Evolutionary conservation across 495 filamentous ascomycete species (phyloP).

Genomic region (Bacidia gigantensis): DNA sequence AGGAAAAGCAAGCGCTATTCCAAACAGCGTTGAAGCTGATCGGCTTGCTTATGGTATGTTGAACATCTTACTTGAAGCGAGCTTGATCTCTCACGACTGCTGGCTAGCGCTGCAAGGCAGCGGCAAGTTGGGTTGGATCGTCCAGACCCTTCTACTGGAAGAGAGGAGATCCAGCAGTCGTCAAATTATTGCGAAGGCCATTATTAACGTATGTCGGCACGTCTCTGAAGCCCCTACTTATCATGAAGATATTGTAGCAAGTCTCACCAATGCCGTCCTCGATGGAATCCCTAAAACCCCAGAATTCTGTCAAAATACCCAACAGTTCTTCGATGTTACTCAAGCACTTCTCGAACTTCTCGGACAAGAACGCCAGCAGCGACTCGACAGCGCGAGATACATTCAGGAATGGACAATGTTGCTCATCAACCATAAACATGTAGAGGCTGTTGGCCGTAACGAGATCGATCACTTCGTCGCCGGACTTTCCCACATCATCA

Average conservation of each 20-base stretch:
- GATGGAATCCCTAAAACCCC: conserved; percentile 33
- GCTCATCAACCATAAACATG: conserved; percentile 38
- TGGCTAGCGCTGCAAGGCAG: conserved; percentile 43
- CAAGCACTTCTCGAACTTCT: conserved; percentile 41
- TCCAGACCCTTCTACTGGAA: conserved; percentile 26
- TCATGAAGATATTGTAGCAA: conserved; percentile 36
- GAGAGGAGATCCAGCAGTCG: conserved; percentile 28
- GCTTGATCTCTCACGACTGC: conserved; percentile 41
- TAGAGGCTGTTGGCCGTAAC: conserved; percentile 41
- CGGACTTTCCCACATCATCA: conserved; percentile 34
- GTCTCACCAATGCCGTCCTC: conserved; percentile 27
- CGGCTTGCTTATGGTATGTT: conserved; percentile 40
- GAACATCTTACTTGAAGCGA: conserved; percentile 50
- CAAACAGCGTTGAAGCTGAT: conserved; percentile 13
- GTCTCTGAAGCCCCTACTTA: conserved; percentile 13
- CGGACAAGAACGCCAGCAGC: conserved; percentile 32
- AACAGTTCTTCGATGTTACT: conserved; percentile 43
- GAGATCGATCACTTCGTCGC: conserved; percentile 34
- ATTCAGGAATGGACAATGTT: conserved; percentile 39
- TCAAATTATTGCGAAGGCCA: conserved; percentile 23
- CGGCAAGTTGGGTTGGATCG: conserved; percentile 29
- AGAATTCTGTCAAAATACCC: conserved; percentile 31
- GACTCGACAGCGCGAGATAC: conserved; percentile 38
- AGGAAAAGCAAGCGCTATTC: not conserved
- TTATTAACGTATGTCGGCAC: conserved; percentile 21